phyloP scores from a whole-genome alignment of 2,329 filamentous ascomycete species.

The Graphilbum sp. region DNA sequence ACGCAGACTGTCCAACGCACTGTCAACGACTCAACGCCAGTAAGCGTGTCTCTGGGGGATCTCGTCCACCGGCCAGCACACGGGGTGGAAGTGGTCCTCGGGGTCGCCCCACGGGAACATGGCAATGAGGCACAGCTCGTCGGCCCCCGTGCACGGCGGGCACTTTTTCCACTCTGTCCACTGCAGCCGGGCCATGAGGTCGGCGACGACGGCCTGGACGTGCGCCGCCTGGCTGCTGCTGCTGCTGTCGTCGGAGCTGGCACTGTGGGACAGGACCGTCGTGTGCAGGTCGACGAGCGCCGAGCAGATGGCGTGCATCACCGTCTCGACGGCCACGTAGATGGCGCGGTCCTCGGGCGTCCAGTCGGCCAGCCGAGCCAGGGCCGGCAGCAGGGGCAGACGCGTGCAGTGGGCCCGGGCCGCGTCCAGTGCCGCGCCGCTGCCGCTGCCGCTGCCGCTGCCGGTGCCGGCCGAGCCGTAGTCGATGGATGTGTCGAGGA shows the following conservation, averaged over 20 bases:
- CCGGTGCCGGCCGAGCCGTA: slow-evolving; percentile 18
- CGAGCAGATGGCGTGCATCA: slow-evolving; percentile 23
- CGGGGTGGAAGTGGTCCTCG: slow-evolving; percentile 11
- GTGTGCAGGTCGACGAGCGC: slow-evolving; percentile 15
- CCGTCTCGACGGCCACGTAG: slow-evolving; percentile 23
- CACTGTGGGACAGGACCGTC: too few species aligned
- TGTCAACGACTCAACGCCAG: not conserved
- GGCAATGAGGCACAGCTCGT: slow-evolving; percentile 21
- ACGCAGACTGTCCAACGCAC: too few species aligned
- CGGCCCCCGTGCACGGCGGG: slow-evolving; percentile 12
- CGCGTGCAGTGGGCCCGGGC: slow-evolving; percentile 23
- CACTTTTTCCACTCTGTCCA: slow-evolving; percentile 22
- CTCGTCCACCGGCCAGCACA: slow-evolving; percentile 1
- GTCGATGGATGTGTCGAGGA: slow-evolving; percentile 24
- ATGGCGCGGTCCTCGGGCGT: slow-evolving; percentile 28
- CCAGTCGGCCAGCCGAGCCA: slow-evolving; percentile 11
- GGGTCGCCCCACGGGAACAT: slow-evolving; percentile 21
- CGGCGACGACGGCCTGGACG: slow-evolving; percentile 1
- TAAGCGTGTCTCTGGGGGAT: not conserved
- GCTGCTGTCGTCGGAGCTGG: not conserved
- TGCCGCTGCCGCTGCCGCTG: slow-evolving; percentile 2
- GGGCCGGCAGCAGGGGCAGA: slow-evolving; percentile 24
- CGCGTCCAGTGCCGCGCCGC: too few species aligned
- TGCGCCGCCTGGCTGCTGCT: not conserved
- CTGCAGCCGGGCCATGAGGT: slow-evolving; percentile 14